Base-by-base conservation (phyloP, 331 rosid genomes). In the Saraca asoca region DNA sequence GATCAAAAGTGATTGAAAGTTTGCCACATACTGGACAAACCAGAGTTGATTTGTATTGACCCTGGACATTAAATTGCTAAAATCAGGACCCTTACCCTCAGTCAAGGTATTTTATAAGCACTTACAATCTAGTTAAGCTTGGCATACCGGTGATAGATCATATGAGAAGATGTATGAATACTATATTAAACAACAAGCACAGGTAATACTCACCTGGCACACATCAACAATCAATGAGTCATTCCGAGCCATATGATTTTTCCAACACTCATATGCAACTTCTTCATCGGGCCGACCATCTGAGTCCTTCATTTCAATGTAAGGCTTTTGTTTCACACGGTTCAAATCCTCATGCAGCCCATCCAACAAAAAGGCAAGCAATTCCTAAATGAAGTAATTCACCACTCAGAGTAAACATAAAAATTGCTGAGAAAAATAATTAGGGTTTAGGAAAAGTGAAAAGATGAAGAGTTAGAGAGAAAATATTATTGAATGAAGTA, bases 331-430 rank as follows among this genome's bases (percentile, higher is more conserved):
- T 66, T 90, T 94, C 70, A 94, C 97, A 45, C 99, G 97, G 86
- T 94, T 94, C 84, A 94, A 80, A 91, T 94, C 99, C 79, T 94
- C 99, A 85, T 94, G 97, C 70, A 94, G 75, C 63, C 99, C 99
- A 85, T 94, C 99, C 82, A 94, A 81, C 71, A 90, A 85, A 87
- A 90, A 94, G 16, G 99, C 99, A 77, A 94, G 97, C 68, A 94
- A 89, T 86, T 94, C 99, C 99, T 94, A 66, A 19, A 75, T 33
- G 73, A 53, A 73, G 66, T 18, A 60, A 68, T 49, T 12, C 64
- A 60, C 46, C 50, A 68, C 48, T 66, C 71, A 34, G 39, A 71
- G 75, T 61, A 75, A 72, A 58, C 2, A 55, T n/a, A n/a, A n/a
- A n/a, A n/a, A n/a, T n/a, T n/a, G n/a, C n/a, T n/a, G n/a, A n/a